Evolutionary conservation across 2,329 filamentous ascomycete genomes (phyloP), one percentile per base, ranked within the genome.

Genomic region (Fusarium nodosum): DNA sequence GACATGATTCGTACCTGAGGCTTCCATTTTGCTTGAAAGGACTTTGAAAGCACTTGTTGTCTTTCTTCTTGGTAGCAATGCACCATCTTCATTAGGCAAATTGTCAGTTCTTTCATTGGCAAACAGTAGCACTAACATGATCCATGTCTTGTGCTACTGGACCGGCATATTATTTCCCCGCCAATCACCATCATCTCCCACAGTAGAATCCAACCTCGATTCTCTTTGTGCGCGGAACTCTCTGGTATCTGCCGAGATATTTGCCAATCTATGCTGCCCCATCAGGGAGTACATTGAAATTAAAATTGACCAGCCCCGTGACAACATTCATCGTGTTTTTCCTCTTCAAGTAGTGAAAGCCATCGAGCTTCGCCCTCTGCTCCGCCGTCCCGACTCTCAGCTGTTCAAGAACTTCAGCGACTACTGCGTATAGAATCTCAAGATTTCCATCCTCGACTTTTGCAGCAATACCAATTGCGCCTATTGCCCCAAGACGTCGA

Each of bases 401-500:
- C 56, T 81, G 82, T n/a, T 80, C 74, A 11, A 86, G 69, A 11
- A 84, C 78, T 64, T 86, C 84, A 5, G 74, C 62, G 3, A 84
- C 76, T 0, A 77, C 82, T 0, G 81, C 77, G 55, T 85, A 84
- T 3, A 85, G 72, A 2, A 83, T 78, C 7, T 76, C 76, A 2
- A 82, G 63, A 60, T 77, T 85, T 0, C 84, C 83, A 45, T 86
- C 84, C 56, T 85, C 83, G 10, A 86, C 78, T 66, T 86, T 85
- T 15, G 84, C 79, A 0, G 82, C 77, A 13, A 85, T 81, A 0
- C 82, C 83, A 5, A 85, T 50, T 0, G 78, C 75, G 7, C 79
- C 81, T 2, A 76, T 53, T 0, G 76, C 78, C 0, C 82, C 80
- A 5, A 83, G 73, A 2, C 56, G 64, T n/a, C 56, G 69, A 1